A percentile compares a stretch with the other conserved stretches of the same genome.
phyloP scores from a whole-genome alignment of 768 basidiomycete genomes.

The Calocera cornea region DNA sequence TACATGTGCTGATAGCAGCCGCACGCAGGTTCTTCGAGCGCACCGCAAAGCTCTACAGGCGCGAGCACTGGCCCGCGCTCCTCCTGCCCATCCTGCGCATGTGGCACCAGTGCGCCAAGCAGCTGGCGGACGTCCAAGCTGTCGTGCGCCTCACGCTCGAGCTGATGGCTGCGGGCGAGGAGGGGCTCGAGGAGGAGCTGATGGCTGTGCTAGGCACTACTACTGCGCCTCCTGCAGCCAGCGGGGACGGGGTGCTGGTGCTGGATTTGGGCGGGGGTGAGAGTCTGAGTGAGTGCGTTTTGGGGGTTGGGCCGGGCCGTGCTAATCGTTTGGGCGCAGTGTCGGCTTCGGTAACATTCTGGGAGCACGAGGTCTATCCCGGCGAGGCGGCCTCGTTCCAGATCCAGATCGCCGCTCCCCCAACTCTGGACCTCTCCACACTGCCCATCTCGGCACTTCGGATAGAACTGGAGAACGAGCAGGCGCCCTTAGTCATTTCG shows the following conservation, averaged over 20 bases:
- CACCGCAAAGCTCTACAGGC: conserved; percentile 76
- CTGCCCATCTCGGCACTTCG: conserved; percentile 49
- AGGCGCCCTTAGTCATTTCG: conserved; percentile 38
- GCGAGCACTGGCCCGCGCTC: conserved; percentile 67
- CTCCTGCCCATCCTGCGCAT: conserved; percentile 58
- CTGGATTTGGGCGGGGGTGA: conserved; percentile 35
- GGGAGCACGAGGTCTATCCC: conserved; percentile 48
- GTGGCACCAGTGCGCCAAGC: conserved; percentile 75
- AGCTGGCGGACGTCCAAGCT: conserved; percentile 60
- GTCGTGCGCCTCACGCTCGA: conserved; percentile 67
- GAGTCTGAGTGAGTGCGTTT: not conserved
- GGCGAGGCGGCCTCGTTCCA: conserved; percentile 60
- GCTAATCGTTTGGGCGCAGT: conserved; percentile 34
- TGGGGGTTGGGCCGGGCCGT: not conserved
- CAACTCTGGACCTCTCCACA: conserved; percentile 34
- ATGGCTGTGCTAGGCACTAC: conserved; percentile 64
- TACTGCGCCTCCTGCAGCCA: conserved; percentile 26
- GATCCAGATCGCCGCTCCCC: conserved; percentile 44
- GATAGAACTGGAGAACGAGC: conserved; percentile 43
- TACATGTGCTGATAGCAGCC: not conserved
- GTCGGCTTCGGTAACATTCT: conserved; percentile 53
- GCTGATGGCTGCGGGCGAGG: conserved; percentile 64
- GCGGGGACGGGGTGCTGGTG: conserved; percentile 40
- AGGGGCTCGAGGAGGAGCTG: conserved; percentile 51
- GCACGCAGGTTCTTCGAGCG: conserved; percentile 73